Conservation (phyloP, 345 rosid species). For the Eutrema yunnanense region DNA sequence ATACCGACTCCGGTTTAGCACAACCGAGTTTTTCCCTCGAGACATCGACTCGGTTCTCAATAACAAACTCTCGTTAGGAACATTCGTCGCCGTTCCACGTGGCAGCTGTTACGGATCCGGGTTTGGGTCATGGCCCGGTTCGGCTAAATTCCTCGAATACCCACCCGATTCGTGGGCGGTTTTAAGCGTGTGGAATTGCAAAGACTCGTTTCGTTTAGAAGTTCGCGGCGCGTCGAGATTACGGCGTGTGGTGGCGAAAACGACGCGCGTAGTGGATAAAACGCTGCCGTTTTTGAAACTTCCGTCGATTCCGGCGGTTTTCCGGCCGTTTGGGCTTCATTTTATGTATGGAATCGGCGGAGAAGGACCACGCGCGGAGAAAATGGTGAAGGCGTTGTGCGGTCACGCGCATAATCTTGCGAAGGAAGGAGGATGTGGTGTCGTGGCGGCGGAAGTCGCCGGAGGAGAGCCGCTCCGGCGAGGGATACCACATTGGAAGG, state of each 20-base stretch:
- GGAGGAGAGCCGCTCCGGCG: conserved; percentile 50
- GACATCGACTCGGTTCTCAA: conserved; percentile 76
- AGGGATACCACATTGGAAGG: conserved; percentile 83
- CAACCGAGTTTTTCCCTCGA: conserved; percentile 88
- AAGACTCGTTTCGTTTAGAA: conserved; percentile 63
- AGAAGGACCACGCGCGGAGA: conserved; percentile 58
- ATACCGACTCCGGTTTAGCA: conserved; percentile 64
- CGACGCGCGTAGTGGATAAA: conserved; percentile 58
- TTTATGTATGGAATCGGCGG: conserved; percentile 87
- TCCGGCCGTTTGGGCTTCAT: conserved; percentile 69
- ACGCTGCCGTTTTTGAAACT: conserved; percentile 68
- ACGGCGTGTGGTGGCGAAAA: conserved; percentile 45
- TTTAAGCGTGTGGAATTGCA: conserved; percentile 78
- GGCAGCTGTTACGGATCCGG: conserved; percentile 30
- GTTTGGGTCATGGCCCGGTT: conserved; percentile 50
- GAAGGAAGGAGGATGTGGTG: conserved; percentile 50
- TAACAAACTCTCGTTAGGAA: conserved; percentile 67
- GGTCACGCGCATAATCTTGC: conserved; percentile 79
- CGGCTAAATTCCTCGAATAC: conserved; percentile 49
- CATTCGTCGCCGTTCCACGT: conserved; percentile 78
- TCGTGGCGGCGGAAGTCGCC: conserved; percentile 82
- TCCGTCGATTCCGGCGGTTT: conserved; percentile 79
- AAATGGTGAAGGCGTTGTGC: conserved; percentile 56
- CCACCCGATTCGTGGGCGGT: conserved; percentile 92
- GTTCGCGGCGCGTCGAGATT: conserved; percentile 66